Conservation (phyloP, 176 grass and related monocot genomes). For the bread wheat (Triticum aestivum) region DNA sequence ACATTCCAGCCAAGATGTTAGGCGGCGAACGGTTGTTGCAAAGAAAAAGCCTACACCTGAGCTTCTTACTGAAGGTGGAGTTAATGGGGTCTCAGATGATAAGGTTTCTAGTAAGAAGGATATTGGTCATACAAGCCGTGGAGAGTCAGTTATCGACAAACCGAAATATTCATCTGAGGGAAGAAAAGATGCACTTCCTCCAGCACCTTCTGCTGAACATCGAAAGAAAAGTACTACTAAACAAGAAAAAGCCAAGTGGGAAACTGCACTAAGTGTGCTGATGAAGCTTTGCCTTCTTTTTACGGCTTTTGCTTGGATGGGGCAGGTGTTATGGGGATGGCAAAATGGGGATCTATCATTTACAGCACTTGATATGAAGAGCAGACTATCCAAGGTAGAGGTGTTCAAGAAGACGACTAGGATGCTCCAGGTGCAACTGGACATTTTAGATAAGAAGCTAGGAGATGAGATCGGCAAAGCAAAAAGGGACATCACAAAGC, state of each 20-base stretch:
- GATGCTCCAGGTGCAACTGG: slow-evolving; percentile 87
- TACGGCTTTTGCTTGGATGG: slow-evolving; percentile 46
- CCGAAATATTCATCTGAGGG: slow-evolving; percentile 37
- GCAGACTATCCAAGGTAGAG: slow-evolving; percentile 66
- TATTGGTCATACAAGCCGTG: slow-evolving; percentile 44
- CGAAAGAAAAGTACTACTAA: slow-evolving; percentile 50
- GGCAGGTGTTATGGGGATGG: slow-evolving; percentile 62
- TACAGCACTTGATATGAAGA: slow-evolving; percentile 44
- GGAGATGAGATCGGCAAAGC: slow-evolving; percentile 58
- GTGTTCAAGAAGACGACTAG: slow-evolving; percentile 62
- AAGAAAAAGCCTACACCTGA: slow-evolving; percentile 51
- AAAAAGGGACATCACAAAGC: slow-evolving; percentile 47
- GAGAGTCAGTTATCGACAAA: slow-evolving; percentile 52
- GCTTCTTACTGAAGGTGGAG: slow-evolving; percentile 31
- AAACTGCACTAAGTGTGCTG: slow-evolving; percentile 47
- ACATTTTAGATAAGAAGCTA: slow-evolving; percentile 84
- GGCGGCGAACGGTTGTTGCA: slow-evolving; percentile 44
- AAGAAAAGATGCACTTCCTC: slow-evolving; percentile 40
- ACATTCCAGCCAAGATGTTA: slow-evolving; percentile 59
- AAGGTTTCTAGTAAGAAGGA: slow-evolving; percentile 46
- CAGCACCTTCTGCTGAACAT: slow-evolving; percentile 29
- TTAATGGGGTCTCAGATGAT: slow-evolving; percentile 33
- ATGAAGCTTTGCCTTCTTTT: slow-evolving; percentile 57
- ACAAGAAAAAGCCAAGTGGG: slow-evolving; percentile 47
- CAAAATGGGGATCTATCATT: slow-evolving; percentile 40